A percentile compares a stretch with the other conserved stretches of the same genome.
These are phyloP conservation scores for Amanita molliuscula DNA, from an alignment of 768 basidiomycete genomes.

Conservation along the genomic window DNA sequence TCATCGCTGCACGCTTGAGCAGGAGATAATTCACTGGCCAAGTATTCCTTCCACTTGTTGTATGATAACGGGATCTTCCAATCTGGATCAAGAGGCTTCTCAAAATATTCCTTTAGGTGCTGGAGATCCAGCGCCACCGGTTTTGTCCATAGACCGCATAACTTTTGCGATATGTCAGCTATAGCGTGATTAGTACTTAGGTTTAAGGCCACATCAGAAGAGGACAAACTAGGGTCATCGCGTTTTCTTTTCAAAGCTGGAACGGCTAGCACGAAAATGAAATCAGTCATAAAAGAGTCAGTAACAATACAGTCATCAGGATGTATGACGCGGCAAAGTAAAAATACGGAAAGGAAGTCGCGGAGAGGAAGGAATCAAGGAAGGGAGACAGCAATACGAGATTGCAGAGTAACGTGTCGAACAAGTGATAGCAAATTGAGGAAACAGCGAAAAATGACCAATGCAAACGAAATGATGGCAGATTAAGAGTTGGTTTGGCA, in stretches of 20 bases:
- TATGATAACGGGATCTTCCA: constrained; percentile 1
- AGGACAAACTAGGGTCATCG: neutral
- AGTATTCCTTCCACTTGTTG: neutral
- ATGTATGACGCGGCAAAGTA: no score
- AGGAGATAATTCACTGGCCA: neutral
- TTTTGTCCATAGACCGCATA: neutral
- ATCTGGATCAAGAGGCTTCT: neutral
- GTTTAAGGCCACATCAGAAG: neutral
- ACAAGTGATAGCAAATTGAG: no score
- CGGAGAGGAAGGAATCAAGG: no score
- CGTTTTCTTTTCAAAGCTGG: constrained; percentile 1
- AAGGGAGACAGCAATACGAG: no score
- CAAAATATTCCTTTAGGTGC: neutral
- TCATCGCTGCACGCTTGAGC: neutral
- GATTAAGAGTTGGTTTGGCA: no score
- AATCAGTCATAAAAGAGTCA: no score
- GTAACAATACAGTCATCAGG: no score
- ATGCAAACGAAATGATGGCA: no score
- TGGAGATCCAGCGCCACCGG: neutral
- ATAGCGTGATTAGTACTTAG: neutral
- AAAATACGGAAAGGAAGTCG: no score
- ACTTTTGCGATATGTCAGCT: neutral
- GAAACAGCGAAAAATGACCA: no score
- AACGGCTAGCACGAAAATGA: no score
- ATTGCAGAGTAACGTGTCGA: no score